Evolutionary conservation across 2,329 filamentous ascomycete species (phyloP).

Genomic region (Xylaria sp.): DNA sequence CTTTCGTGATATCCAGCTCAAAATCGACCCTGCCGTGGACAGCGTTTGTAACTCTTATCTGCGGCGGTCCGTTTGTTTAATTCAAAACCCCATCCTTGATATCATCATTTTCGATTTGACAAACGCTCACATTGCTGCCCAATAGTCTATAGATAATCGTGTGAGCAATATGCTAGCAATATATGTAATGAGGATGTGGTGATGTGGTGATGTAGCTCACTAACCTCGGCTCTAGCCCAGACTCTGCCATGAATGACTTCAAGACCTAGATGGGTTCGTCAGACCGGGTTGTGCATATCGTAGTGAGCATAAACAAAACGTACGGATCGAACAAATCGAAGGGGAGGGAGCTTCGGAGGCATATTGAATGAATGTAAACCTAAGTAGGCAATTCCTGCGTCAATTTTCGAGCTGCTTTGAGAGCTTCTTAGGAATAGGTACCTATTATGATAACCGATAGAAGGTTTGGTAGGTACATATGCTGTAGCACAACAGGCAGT

Average conservation of each 20-base stretch:
- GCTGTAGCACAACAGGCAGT: too few species aligned
- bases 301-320: slow-evolving; percentile 43
- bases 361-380: slow-evolving; percentile 33
- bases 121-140: slow-evolving; percentile 54
- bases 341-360: slow-evolving; percentile 58
- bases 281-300: slow-evolving; percentile 7
- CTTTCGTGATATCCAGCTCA: slow-evolving; percentile 77
- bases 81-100: slow-evolving; percentile 6
- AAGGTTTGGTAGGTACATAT: too few species aligned
- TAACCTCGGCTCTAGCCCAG: slow-evolving; percentile 89
- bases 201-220: slow-evolving; percentile 36
- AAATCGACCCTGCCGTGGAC: slow-evolving; percentile 76
- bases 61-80: slow-evolving; percentile 15
- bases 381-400: not conserved
- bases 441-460: not conserved
- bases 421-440: not conserved
- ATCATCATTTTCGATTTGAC: not conserved
- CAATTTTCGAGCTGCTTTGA: not conserved
- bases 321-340: slow-evolving; percentile 74
- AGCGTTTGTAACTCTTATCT: slow-evolving; percentile 76
- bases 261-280: slow-evolving; percentile 69
- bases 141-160: slow-evolving; percentile 51
- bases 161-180: slow-evolving; percentile 11
- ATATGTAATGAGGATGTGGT: not conserved
- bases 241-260: slow-evolving; percentile 86